Percentiles rank a stretch among this genome's conserved stretches.
Evolutionary conservation across 2,329 filamentous ascomycete genomes (phyloP).

Genomic region (Fusarium brevicatenulatum): DNA sequence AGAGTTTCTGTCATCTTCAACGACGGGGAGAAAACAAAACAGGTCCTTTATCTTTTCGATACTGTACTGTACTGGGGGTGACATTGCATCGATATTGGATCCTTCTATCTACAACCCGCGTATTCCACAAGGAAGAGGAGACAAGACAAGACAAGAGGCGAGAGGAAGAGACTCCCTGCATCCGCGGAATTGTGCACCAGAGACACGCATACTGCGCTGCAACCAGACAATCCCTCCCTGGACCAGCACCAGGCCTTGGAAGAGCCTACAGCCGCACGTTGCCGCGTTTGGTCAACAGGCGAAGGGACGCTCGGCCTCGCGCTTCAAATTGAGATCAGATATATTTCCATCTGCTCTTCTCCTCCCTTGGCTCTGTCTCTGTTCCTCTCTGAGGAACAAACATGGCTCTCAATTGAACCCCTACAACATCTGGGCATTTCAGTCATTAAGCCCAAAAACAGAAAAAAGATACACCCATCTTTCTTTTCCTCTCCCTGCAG

Average conservation of each 20-base stretch:
- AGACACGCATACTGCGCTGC: constrained; percentile 11
- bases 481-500: not conserved
- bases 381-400: not conserved
- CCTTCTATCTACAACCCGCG: not conserved
- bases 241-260: not conserved
- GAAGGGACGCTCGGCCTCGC: constrained; percentile 16
- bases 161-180: not conserved
- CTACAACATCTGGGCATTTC: not conserved
- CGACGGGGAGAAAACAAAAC: not conserved
- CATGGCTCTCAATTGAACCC: constrained; percentile 3
- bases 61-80: not conserved
- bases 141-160: not conserved
- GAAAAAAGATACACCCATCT: not conserved
- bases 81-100: not conserved
- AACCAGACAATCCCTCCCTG: constrained; percentile 22
- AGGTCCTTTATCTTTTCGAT: not conserved
- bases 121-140: not conserved
- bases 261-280: constrained; percentile 7
- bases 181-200: not conserved
- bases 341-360: constrained; percentile 6
- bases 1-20: constrained; percentile 5
- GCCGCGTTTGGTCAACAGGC: constrained; percentile 22
- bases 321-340: constrained; percentile 11
- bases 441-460: not conserved
- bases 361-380: not conserved